Evolutionary conservation across 2,329 filamentous ascomycete genomes (phyloP).

Genomic region (Ophiocordyceps camponoti-floridani): DNA sequence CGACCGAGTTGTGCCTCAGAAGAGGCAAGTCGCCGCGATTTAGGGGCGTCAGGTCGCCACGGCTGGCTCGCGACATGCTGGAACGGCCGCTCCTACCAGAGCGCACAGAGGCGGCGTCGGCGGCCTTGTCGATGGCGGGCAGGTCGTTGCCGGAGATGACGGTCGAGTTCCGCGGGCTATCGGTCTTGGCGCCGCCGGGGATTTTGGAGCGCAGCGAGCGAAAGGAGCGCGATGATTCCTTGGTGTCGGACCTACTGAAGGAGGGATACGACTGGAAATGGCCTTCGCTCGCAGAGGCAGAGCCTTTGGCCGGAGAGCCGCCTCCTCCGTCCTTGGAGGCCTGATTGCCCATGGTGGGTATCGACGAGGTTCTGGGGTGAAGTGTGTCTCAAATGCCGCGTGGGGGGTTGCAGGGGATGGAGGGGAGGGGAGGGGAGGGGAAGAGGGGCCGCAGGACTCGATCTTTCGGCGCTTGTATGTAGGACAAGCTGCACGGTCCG

Average conservation of each 20-base stretch:
- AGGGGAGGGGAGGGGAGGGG: not conserved
- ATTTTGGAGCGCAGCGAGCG: constrained; percentile 80
- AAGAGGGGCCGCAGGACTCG: not conserved
- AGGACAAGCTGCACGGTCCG: not conserved
- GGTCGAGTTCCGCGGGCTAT: constrained; percentile 66
- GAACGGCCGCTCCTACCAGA: constrained; percentile 46
- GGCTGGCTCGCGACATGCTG: constrained; percentile 24
- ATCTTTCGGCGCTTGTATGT: not conserved
- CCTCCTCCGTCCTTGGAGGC: constrained; percentile 44
- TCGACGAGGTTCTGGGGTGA: constrained; percentile 1
- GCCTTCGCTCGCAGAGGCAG: constrained; percentile 24
- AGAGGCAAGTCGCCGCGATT: constrained; percentile 17
- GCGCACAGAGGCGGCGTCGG: constrained; percentile 57
- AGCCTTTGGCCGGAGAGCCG: constrained; percentile 27
- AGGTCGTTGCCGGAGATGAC: constrained; percentile 44
- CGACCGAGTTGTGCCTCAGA: constrained; percentile 21
- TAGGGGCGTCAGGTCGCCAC: constrained; percentile 23
- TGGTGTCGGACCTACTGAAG: constrained; percentile 81
- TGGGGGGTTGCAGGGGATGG: constrained; percentile 7
- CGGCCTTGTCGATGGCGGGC: constrained; percentile 37
- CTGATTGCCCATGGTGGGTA: constrained; percentile 53
- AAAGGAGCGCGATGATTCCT: constrained; percentile 78
- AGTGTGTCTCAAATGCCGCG: constrained; percentile 11
- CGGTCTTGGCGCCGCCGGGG: constrained; percentile 50
- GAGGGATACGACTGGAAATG: constrained; percentile 71